These are phyloP conservation scores for Macadamia integrifolia DNA, from an alignment of 164 flowering plant genomes.

Conservation along the genomic window DNA sequence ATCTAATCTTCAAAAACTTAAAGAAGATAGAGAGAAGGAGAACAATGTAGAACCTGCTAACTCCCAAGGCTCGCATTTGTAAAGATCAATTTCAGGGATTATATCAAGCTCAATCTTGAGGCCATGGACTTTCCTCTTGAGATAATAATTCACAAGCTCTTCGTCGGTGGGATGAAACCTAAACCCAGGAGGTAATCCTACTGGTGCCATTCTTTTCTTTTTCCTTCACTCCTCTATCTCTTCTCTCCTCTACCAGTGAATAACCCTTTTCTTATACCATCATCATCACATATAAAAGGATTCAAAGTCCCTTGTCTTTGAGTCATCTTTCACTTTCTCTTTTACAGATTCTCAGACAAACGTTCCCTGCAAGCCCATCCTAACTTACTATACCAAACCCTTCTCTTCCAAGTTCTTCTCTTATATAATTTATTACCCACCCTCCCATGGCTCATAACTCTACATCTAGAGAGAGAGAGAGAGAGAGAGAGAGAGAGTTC, in stretches of 20 bases:
- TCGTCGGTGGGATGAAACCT: conserved; percentile 92
- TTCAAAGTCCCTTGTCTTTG: conserved; percentile 53
- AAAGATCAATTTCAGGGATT: conserved; percentile 89
- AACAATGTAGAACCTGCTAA: conserved; percentile 44
- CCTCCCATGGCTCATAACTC: not conserved
- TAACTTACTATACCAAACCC: not conserved
- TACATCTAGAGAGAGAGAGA: too few relatives aligned
- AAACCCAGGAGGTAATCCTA: conserved; percentile 86
- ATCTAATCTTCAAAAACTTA: too few relatives aligned
- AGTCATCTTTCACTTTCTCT: conserved; percentile 53
- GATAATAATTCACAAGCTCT: conserved; percentile 87
- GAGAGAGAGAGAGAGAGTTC: too few relatives aligned
- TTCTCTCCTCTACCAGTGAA: not conserved
- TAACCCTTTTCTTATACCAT: conserved; percentile 1
- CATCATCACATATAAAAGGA: conserved; percentile 31
- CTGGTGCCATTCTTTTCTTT: conserved; percentile 54
- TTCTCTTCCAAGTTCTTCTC: conserved; percentile 3
- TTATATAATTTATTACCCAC: not conserved
- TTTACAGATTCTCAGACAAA: conserved; percentile 76
- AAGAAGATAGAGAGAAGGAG: not conserved
- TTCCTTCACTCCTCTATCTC: not conserved
- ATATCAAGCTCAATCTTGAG: conserved; percentile 80
- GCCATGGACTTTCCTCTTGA: conserved; percentile 78
- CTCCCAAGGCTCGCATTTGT: conserved; percentile 97
- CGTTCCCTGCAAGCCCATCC: conserved; percentile 52